phyloP scores from a whole-genome alignment of 495 filamentous ascomycete genomes.

The Podospora pseudoanserina region DNA sequence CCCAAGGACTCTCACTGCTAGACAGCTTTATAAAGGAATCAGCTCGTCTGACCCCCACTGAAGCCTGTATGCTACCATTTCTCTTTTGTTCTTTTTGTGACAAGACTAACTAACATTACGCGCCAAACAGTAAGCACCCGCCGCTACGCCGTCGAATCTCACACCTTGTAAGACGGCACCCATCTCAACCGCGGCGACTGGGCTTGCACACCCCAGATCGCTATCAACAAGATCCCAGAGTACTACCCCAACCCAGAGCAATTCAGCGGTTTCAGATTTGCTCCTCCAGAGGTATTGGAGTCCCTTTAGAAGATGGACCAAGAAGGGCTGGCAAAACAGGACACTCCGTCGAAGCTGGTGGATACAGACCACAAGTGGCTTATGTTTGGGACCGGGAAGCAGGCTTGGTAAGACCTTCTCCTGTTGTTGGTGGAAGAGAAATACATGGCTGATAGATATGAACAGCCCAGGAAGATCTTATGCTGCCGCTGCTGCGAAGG shows the following conservation, averaged over 20 bases:
- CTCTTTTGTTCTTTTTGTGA: not conserved
- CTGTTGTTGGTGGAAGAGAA: not conserved
- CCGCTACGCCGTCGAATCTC: not conserved
- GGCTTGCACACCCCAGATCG: not conserved
- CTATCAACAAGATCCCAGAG: not conserved
- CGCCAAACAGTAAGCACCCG: not conserved
- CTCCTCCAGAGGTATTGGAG: not conserved
- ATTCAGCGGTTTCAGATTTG: not conserved
- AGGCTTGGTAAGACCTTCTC: not conserved
- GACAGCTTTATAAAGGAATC: slow-evolving; percentile 43
- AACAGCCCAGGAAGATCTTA: not conserved
- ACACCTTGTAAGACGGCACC: not conserved
- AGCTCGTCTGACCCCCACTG: slow-evolving; percentile 30
- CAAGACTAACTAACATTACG: not conserved
- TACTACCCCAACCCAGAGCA: not conserved
- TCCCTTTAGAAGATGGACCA: not conserved
- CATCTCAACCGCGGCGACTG: not conserved
- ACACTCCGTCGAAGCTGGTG: not conserved
- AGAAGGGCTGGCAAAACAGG: not conserved
- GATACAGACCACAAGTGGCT: not conserved
- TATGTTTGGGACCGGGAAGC: not conserved
- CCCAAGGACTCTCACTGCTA: slow-evolving; percentile 23
- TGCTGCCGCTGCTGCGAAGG: not conserved
- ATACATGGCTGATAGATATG: not conserved
- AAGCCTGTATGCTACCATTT: slow-evolving; percentile 10